Percentiles rank a stretch among this genome's conserved stretches.
phyloP scores from a whole-genome alignment of 2,329 filamentous ascomycete genomes.

The Hymenoscyphus infarciens region DNA sequence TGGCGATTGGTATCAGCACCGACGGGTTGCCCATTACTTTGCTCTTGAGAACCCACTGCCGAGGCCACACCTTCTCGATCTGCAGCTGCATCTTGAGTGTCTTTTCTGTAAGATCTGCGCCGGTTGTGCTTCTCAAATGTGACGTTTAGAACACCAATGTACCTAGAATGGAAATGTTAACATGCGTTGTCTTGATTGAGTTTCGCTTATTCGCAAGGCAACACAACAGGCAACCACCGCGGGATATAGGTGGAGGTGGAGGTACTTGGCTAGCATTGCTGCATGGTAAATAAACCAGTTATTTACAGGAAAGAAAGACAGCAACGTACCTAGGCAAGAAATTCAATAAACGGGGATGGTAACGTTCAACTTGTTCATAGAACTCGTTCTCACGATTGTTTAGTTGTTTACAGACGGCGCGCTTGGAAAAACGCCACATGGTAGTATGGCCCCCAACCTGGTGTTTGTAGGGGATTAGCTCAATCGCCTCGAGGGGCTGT shows the following conservation, averaged over 20 bases:
- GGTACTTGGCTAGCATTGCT: background rate
- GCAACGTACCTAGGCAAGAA: conserved; percentile 78
- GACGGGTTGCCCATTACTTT: conserved; percentile 10
- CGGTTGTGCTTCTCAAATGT: conserved; percentile 85
- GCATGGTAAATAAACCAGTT: background rate
- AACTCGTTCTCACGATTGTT: conserved; percentile 99
- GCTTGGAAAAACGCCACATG: conserved; percentile 89
- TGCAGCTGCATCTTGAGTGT: conserved; percentile 41
- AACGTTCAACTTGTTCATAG: conserved; percentile 90
- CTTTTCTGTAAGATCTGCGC: conserved; percentile 54
- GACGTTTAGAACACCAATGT: conserved; percentile 95
- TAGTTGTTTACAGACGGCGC: conserved; percentile 95
- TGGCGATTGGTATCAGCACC: conserved; percentile 13
- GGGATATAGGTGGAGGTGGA: background rate
- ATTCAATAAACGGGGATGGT: conserved; percentile 82
- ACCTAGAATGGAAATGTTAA: conserved; percentile 50
- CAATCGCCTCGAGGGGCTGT: conserved; percentile 78
- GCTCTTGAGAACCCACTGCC: conserved; percentile 29
- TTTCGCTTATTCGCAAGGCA: background rate
- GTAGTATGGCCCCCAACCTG: conserved; percentile 97
- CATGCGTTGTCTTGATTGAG: background rate
- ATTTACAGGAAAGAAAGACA: conserved; percentile 6
- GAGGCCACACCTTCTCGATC: conserved; percentile 16
- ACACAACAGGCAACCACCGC: background rate
- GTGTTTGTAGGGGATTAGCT: conserved; percentile 94